Base-by-base conservation (phyloP, 1,139 yeast species). In the Citeromyces siamensis region DNA sequence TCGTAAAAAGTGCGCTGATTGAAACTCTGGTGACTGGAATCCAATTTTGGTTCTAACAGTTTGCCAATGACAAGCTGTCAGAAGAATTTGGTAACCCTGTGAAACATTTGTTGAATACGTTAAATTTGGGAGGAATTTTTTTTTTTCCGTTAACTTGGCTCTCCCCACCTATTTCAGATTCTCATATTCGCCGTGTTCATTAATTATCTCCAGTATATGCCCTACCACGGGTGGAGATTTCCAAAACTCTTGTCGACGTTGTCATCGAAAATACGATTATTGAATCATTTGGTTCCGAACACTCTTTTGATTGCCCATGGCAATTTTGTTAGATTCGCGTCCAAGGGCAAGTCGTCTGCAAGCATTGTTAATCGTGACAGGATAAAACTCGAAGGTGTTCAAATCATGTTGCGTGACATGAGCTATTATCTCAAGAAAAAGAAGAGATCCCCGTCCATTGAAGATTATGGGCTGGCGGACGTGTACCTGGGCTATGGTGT, bases 351-450 rank as follows among this genome's bases (percentile, higher is more conserved):
- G 31, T 26, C 31, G 4, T 26, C 16, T 17, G 5, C 31, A 13
- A 14, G 16, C 17, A 26, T 14, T 26, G 31, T 9, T 4, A 14
- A 26, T 9, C 31, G 31, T 6, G 31, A 14, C n/a, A 26, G 31
- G 31, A 26, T 26, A 7, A 26, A 17, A 26, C 31, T 26, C 6
- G 31, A 26, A 17, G 31, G 31, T 6, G 31, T 26, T 6, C 31
- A 26, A 9, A 26, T 26, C 17, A 26, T 13, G 6, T 12, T 26
- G 31, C 16, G 31, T 13, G 31, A 26, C 17, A 26, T 26, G 31
- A 26, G 16, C 16, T 26, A 26, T 9, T 26, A 26, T 9, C 14
- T 26, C 31, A 26, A 26, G 31, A 26, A 26, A 17, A 26, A 26
- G 31, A 14, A 26, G 16, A 17, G 31, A 17, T 26, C 16, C 17